These are phyloP conservation scores for Zygosaccharomyces pseudobailii DNA, from an alignment of 1,139 yeast species.

Conservation along the genomic window DNA sequence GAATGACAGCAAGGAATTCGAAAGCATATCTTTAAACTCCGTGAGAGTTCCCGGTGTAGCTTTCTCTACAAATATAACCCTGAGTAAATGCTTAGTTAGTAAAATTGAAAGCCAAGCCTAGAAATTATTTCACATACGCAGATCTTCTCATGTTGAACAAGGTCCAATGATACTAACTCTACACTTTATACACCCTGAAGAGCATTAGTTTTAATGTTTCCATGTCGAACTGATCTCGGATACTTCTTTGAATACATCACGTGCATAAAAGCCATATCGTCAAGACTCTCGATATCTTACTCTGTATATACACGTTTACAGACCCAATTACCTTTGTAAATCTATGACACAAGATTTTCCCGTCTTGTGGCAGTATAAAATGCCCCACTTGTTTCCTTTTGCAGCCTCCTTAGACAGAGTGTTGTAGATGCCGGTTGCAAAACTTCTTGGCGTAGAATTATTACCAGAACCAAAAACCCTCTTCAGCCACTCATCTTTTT, in stretches of 20 bases:
- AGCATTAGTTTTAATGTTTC: too few species aligned
- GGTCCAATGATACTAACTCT: neutral
- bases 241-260: neutral
- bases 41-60: constrained; percentile 32
- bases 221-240: neutral
- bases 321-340: constrained; percentile 46
- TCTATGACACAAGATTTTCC: constrained; percentile 67
- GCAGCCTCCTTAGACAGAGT: constrained; percentile 67
- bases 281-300: neutral
- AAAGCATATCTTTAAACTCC: constrained; percentile 29
- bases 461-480: constrained; percentile 69
- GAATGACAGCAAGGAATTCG: constrained; percentile 23
- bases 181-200: too few species aligned
- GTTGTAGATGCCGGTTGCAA: constrained; percentile 65
- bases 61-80: constrained; percentile 31
- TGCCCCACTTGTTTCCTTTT: constrained; percentile 68
- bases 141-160: constrained; percentile 6
- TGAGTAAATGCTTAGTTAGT: constrained; percentile 10
- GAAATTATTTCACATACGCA: constrained; percentile 9
- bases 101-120: neutral
- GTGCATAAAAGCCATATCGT: neutral
- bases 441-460: constrained; percentile 65
- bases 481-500: constrained; percentile 84
- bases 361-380: constrained; percentile 68
- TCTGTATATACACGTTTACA: neutral